Evolutionary conservation across 208 protist species (phyloP).

Genomic region (Leishmania guyanensis): DNA sequence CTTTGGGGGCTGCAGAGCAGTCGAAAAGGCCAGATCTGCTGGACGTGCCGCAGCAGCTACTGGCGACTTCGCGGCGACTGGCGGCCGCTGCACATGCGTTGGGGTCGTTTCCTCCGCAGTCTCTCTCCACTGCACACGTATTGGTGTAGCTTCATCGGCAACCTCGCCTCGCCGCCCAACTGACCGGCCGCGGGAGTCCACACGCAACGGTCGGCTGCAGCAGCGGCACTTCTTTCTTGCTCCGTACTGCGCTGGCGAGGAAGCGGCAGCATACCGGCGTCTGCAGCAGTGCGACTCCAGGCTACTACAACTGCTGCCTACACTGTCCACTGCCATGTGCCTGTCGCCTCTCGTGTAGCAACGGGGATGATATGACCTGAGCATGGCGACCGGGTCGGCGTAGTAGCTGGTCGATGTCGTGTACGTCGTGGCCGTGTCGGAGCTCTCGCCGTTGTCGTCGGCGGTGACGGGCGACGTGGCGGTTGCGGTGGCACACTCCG

Average conservation of each 20-base stretch:
- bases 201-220: conserved; percentile 8
- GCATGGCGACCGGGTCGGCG: conserved; percentile 12
- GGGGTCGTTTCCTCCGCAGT: neutral
- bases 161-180: no score
- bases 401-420: conserved; percentile 54
- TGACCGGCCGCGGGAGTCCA: neutral
- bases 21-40: conserved; percentile 16
- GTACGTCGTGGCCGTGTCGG: conserved; percentile 65
- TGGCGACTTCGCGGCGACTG: neutral
- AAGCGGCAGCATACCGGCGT: neutral
- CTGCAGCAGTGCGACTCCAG: neutral
- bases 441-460: conserved; percentile 45
- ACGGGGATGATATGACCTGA: conserved; percentile 3
- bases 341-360: neutral
- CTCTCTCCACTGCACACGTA: conserved; percentile 1
- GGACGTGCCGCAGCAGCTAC: neutral
- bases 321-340: neutral
- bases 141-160: neutral
- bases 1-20: conserved; percentile 35
- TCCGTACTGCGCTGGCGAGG: neutral
- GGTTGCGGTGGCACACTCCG: neutral
- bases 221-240: conserved; percentile 17
- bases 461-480: conserved; percentile 2
- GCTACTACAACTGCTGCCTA: neutral
- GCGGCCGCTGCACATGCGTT: neutral